Base-by-base conservation (phyloP, 2,329 filamentous ascomycete genomes). In the Fusarium sororula region DNA sequence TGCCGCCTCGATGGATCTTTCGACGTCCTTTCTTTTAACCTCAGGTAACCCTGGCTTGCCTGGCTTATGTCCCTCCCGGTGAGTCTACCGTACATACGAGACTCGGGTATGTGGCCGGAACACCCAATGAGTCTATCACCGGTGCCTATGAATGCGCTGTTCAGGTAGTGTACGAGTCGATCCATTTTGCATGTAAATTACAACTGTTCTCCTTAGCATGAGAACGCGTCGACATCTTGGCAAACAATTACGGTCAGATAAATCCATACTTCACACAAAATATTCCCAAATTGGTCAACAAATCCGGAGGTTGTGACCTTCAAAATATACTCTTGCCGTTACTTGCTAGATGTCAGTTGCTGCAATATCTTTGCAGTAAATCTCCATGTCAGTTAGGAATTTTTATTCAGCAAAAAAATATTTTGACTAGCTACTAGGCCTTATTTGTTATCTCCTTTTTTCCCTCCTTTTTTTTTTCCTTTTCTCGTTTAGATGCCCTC, bases 1-100 rank as follows among this genome's bases (percentile, higher is more conserved):
- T 61, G 48, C 58, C 62, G 48, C 66, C 60, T 67, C 20, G 67
- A 72, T 68, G 42, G 58, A 64, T 68, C 42, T 65, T 53, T 67
- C 61, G 64, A 59, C 48, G 24, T 35, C 22, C 5, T n/a, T 51
- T 51, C 30, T 68, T 64, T 56, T 30, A 30, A 51, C n/a, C 35
- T 32, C 42, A 41, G 35, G 64, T 20, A 45, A 51, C 42, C 32
- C 56, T 38, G 42, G 35, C 51, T 38, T 51, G 48, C 30, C 48
- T 51, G 30, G 48, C 22, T 35, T 24, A 30, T 53, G 20, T 62
- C 68, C 70, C 30, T 62, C 63, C 70, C 24, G 37, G 48, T 45
- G 45, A 74, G 47, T 54, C 53, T 42, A 42, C 32, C 13, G 18
- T 54, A 38, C 18, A 26, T 38, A 54, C n/a, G 17, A 51, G 45